Conservation (phyloP, 148 eudicot genomes). For the Amaranthus palmeri region DNA sequence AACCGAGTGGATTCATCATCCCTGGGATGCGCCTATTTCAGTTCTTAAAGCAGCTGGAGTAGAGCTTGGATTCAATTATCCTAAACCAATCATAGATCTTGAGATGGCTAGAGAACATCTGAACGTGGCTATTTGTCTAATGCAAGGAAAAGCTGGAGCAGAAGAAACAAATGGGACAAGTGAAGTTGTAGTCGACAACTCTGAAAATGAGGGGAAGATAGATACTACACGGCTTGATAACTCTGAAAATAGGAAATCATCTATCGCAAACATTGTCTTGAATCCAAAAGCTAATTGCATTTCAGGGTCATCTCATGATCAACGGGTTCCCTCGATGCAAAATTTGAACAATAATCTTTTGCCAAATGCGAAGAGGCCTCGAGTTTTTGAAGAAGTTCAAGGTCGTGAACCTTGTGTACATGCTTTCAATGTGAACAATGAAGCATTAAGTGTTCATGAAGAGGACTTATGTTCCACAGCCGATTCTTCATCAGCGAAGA, state of each 20-base stretch:
- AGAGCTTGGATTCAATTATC: slow-evolving; percentile 80
- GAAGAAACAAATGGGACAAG: slow-evolving; percentile 33
- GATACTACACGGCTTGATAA: slow-evolving; percentile 34
- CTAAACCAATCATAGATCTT: slow-evolving; percentile 69
- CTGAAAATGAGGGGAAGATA: slow-evolving; percentile 19
- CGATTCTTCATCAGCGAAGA: slow-evolving; percentile 68
- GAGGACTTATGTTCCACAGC: slow-evolving; percentile 83
- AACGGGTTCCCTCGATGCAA: slow-evolving; percentile 70
- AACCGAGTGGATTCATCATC: slow-evolving; percentile 96
- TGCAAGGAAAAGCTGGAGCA: slow-evolving; percentile 57
- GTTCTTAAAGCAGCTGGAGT: slow-evolving; percentile 85
- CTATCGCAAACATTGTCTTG: slow-evolving; percentile 39
- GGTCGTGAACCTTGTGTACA: slow-evolving; percentile 23
- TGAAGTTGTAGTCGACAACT: slow-evolving; percentile 78
- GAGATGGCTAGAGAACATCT: slow-evolving; percentile 66
- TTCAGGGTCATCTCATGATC: slow-evolving; percentile 69
- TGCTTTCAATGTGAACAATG: slow-evolving; percentile 23
- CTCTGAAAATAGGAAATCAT: slow-evolving; percentile 27
- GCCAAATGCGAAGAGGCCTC: slow-evolving; percentile 51
- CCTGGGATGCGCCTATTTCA: slow-evolving; percentile 75
- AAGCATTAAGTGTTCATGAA: slow-evolving; percentile 41
- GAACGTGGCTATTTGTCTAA: slow-evolving; percentile 49
- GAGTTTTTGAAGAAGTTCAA: slow-evolving; percentile 30
- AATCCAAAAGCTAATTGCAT: slow-evolving; percentile 38
- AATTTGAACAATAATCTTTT: slow-evolving; percentile 25